Percentiles rank a stretch among this genome's conserved stretches.
Conservation (phyloP, 2,329 filamentous ascomycete genomes). For the Pseudocercospora fuligena region DNA sequence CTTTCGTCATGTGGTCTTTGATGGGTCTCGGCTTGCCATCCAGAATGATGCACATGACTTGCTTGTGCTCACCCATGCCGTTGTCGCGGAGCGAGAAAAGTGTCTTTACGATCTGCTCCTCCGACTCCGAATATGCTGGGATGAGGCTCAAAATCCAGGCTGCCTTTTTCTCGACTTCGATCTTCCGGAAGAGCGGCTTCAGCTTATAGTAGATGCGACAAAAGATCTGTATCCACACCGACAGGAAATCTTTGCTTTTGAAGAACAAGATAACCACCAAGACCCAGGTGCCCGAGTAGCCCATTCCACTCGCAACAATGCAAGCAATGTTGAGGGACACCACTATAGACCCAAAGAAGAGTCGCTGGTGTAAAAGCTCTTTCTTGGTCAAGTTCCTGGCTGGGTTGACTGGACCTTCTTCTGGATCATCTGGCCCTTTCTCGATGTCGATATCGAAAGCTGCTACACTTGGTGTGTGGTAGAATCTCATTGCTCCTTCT, state of each 20-base stretch:
- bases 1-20: conserved; percentile 29
- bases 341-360: conserved; percentile 11
- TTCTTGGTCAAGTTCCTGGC: conserved; percentile 15
- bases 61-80: conserved; percentile 30
- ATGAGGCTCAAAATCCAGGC: conserved; percentile 34
- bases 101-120: conserved; percentile 34
- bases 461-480: conserved; percentile 11
- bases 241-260: conserved; percentile 34
- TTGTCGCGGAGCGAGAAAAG: conserved; percentile 33
- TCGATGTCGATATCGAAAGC: conserved; percentile 13
- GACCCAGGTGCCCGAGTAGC: conserved; percentile 26
- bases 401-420: conserved; percentile 12
- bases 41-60: conserved; percentile 33
- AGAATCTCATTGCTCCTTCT: background rate
- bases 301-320: conserved; percentile 8
- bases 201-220: conserved; percentile 20
- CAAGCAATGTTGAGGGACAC: conserved; percentile 11
- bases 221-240: conserved; percentile 23
- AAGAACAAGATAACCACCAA: conserved; percentile 32
- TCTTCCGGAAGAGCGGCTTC: conserved; percentile 19
- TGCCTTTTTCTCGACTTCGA: conserved; percentile 16
- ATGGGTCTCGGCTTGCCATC: conserved; percentile 31
- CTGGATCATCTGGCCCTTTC: conserved; percentile 6
- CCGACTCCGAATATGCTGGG: conserved; percentile 32
- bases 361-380: conserved; percentile 10